A percentile compares a stretch with the other conserved stretches of the same genome.
Conservation (phyloP, 202 grass and related monocot genomes). For the Elaeis oleifera region DNA sequence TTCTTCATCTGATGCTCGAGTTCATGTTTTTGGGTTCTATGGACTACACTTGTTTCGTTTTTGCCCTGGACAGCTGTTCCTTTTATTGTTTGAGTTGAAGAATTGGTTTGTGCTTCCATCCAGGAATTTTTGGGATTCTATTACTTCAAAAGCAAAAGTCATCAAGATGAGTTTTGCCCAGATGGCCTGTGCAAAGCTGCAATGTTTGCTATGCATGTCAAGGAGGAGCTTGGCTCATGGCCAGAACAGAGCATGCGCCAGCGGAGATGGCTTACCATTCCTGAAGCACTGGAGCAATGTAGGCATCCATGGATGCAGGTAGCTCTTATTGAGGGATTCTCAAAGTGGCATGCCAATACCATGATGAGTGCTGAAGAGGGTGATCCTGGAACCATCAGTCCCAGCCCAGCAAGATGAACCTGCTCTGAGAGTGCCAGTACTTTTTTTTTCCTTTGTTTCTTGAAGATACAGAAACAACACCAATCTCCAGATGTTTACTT, state of each 20-base stretch:
- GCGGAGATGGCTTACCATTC: constrained; percentile 64
- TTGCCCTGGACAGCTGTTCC: too few relatives aligned
- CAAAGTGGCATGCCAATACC: constrained; percentile 31
- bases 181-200: constrained; percentile 66
- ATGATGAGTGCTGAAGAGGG: not conserved
- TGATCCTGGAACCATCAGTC: not conserved
- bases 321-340: constrained; percentile 56
- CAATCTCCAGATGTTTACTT: too few relatives aligned
- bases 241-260: constrained; percentile 77
- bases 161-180: constrained; percentile 74
- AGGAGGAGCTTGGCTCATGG: constrained; percentile 73
- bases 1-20: too few relatives aligned
- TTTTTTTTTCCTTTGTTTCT: too few relatives aligned
- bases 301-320: constrained; percentile 82
- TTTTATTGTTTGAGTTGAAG: too few relatives aligned
- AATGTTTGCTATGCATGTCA: constrained; percentile 67
- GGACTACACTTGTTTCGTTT: too few relatives aligned
- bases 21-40: too few relatives aligned
- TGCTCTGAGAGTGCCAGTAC: too few relatives aligned
- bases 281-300: constrained; percentile 54
- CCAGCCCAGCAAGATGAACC: too few relatives aligned
- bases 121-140: constrained; percentile 78
- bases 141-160: constrained; percentile 81
- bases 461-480: too few relatives aligned
- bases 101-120: not conserved